These are phyloP conservation scores for Pseudogymnoascus sp. DNA, from an alignment of 2,329 filamentous ascomycete genomes.

Conservation along the genomic window DNA sequence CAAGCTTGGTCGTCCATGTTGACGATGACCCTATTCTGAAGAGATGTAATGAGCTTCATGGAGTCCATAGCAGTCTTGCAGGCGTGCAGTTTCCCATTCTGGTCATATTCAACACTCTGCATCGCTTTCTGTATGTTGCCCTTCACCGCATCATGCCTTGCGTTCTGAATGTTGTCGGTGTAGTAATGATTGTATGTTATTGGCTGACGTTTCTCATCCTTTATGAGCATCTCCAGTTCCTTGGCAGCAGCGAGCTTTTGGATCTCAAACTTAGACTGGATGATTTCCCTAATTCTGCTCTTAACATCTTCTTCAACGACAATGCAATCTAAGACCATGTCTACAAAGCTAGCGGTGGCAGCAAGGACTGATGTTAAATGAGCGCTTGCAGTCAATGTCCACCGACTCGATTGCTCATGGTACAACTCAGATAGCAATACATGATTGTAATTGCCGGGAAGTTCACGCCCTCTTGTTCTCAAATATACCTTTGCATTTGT, in stretches of 20 bases:
- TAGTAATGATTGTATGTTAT: conserved; percentile 30
- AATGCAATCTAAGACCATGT: conserved; percentile 12
- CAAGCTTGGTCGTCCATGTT: conserved; percentile 25
- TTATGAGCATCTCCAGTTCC: conserved; percentile 22
- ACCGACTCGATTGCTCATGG: conserved; percentile 26
- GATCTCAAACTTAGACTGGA: conserved; percentile 13
- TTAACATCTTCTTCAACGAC: conserved; percentile 12
- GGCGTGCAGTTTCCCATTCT: conserved; percentile 14
- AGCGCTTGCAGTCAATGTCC: conserved; percentile 21
- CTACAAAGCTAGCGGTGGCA: conserved; percentile 15
- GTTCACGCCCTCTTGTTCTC: conserved; percentile 24
- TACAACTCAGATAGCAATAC: conserved; percentile 31
- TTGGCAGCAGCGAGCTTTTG: conserved; percentile 13
- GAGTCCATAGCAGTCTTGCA: conserved; percentile 13
- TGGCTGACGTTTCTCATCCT: conserved; percentile 20
- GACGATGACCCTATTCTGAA: conserved; percentile 14
- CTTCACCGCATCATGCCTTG: conserved; percentile 15
- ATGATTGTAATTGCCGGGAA: conserved; percentile 31
- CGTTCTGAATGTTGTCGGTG: conserved; percentile 24
- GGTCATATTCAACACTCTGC: conserved; percentile 13
- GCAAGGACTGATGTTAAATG: conserved; percentile 15
- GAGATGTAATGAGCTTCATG: conserved; percentile 12
- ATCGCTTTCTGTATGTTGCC: conserved; percentile 11
- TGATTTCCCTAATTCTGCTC: conserved; percentile 5
- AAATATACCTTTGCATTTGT: conserved; percentile 15